phyloP scores from a whole-genome alignment of 208 protist genomes.

The Leishmania major region DNA sequence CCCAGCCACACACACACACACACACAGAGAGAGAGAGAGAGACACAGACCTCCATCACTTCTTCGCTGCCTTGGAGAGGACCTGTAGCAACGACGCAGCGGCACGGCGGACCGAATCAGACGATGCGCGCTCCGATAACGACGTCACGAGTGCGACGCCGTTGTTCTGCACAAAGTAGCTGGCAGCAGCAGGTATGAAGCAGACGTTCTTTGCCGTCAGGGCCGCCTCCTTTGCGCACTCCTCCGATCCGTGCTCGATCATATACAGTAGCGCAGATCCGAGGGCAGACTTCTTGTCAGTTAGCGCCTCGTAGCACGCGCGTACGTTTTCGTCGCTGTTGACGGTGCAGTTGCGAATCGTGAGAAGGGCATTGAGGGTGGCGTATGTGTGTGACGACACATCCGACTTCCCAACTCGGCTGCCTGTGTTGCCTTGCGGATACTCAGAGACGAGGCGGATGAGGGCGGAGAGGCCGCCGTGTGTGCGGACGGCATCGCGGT shows the following conservation, averaged over 20 bases:
- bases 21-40: no score
- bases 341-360: constrained; percentile 83
- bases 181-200: constrained; percentile 44
- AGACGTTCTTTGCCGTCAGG: constrained; percentile 87
- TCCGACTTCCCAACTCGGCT: constrained; percentile 23
- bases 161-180: constrained; percentile 51
- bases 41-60: neutral
- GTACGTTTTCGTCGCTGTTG: constrained; percentile 70
- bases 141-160: constrained; percentile 48
- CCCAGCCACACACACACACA: no score
- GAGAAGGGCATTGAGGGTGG: constrained; percentile 81
- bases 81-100: constrained; percentile 66
- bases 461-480: constrained; percentile 77
- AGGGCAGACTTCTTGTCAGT: constrained; percentile 39
- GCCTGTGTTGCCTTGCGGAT: constrained; percentile 44
- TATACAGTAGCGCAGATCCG: constrained; percentile 63
- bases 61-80: constrained; percentile 37
- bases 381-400: constrained; percentile 59
- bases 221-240: constrained; percentile 87
- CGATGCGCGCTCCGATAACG: constrained; percentile 62
- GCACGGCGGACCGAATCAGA: constrained; percentile 71
- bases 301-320: constrained; percentile 42
- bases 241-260: constrained; percentile 82
- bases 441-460: constrained; percentile 65
- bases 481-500: constrained; percentile 74